These are phyloP conservation scores for Globisporangium barbulae DNA, from an alignment of 352 stramenopile species.

Conservation along the genomic window DNA sequence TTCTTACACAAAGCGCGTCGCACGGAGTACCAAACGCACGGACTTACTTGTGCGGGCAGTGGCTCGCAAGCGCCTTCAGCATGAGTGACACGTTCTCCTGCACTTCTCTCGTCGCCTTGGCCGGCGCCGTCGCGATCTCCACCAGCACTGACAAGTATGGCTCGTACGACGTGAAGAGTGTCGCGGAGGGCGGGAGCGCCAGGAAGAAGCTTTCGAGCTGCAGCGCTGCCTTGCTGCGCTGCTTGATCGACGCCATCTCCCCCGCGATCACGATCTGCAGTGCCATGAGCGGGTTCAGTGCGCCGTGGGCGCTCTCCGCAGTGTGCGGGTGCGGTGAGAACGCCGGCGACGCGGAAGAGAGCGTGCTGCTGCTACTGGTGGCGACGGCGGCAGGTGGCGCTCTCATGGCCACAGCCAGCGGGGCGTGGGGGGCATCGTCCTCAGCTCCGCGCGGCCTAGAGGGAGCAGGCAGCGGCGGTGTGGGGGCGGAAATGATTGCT, in stretches of 20 bases:
- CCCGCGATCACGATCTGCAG: constrained; percentile 44
- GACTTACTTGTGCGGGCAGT: constrained; percentile 33
- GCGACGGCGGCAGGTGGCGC: neutral
- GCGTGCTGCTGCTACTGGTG: neutral
- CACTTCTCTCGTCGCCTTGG: constrained; percentile 31
- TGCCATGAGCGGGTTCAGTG: constrained; percentile 38
- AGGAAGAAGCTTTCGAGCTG: constrained; percentile 40
- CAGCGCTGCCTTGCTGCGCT: constrained; percentile 41
- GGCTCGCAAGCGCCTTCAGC: constrained; percentile 35
- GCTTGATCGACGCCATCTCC: constrained; percentile 32
- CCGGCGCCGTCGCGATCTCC: constrained; percentile 28
- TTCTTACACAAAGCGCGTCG: too few relatives aligned
- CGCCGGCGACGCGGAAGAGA: constrained; percentile 17
- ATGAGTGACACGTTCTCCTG: constrained; percentile 35
- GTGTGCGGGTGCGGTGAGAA: constrained; percentile 12
- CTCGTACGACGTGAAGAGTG: constrained; percentile 42
- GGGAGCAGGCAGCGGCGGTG: constrained; percentile 12
- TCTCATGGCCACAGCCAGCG: constrained; percentile 6
- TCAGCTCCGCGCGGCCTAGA: constrained; percentile 15
- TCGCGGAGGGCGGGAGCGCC: constrained; percentile 20
- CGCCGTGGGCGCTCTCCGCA: neutral
- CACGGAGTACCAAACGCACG: neutral
- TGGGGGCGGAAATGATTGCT: constrained; percentile 11
- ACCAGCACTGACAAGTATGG: constrained; percentile 43
- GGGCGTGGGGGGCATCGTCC: constrained; percentile 14